Evolutionary conservation across 2,329 filamentous ascomycete species (phyloP).

Genomic region (Trichoderma harzianum): DNA sequence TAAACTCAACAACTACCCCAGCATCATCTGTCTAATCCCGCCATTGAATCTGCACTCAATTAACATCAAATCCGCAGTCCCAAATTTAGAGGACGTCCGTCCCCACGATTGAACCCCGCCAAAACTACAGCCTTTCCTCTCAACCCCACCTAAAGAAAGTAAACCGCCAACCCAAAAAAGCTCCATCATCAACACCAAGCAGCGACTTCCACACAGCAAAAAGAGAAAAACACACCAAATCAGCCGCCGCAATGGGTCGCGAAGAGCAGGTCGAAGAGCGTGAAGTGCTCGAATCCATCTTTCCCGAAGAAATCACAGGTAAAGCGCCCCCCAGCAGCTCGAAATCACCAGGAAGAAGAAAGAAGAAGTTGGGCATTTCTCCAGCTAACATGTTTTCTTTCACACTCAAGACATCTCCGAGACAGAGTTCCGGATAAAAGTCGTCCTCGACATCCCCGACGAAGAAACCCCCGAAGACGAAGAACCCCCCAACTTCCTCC

Average conservation of each 20-base stretch:
- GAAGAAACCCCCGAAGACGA: constrained; percentile 58
- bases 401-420: constrained; percentile 73
- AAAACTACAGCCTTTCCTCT: constrained; percentile 19
- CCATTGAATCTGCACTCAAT: not conserved
- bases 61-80: not conserved
- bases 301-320: constrained; percentile 96
- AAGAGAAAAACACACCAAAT: not conserved
- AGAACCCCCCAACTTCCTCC: constrained; percentile 66
- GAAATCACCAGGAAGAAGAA: not conserved
- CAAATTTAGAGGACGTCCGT: not conserved
- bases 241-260: constrained; percentile 50
- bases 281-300: constrained; percentile 97
- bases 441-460: constrained; percentile 74
- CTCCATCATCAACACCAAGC: not conserved
- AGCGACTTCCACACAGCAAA: not conserved
- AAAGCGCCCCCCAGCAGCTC: not conserved
- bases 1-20: not conserved
- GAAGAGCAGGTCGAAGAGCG: constrained; percentile 96
- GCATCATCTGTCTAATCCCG: not conserved
- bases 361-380: not conserved
- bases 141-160: constrained; percentile 24
- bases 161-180: not conserved
- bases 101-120: constrained; percentile 28
- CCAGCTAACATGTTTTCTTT: not conserved
- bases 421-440: constrained; percentile 79